Conservation (phyloP, 179 eudicot species). For the Sideroxylon spinosum region DNA sequence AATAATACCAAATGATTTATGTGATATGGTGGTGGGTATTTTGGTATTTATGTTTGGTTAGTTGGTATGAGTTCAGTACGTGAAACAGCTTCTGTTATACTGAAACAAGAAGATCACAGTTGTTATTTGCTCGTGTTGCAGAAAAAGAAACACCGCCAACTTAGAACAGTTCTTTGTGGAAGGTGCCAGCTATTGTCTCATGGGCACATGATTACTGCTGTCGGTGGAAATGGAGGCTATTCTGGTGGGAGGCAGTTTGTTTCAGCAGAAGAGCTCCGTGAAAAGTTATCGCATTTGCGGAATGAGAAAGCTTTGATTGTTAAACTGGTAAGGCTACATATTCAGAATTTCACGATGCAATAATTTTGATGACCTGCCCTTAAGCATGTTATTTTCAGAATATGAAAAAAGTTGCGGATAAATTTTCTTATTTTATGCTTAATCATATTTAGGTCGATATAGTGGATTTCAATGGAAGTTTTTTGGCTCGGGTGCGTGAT, state of each 20-base stretch:
- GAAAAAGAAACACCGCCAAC: conserved; percentile 94
- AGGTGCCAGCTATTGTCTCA: conserved; percentile 89
- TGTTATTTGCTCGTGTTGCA: conserved; percentile 31
- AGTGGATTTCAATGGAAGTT: conserved; percentile 95
- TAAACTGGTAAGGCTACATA: conserved; percentile 53
- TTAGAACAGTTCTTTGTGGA: conserved; percentile 74
- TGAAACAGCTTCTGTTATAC: not conserved
- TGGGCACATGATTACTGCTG: conserved; percentile 97
- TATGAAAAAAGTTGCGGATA: not conserved
- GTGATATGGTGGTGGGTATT: not conserved
- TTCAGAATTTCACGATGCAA: not conserved
- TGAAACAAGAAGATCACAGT: not conserved
- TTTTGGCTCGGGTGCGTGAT: conserved; percentile 85
- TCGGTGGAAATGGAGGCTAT: conserved; percentile 97
- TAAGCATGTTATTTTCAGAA: not conserved
- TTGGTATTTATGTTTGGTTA: not conserved
- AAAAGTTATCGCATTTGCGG: conserved; percentile 86
- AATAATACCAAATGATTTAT: not conserved
- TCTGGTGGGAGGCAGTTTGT: conserved; percentile 91
- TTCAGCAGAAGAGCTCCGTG: conserved; percentile 90
- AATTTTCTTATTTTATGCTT: not conserved
- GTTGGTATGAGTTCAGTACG: not conserved
- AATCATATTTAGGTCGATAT: conserved; percentile 68
- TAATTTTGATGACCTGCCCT: not conserved
- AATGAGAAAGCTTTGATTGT: conserved; percentile 84